phyloP scores from a whole-genome alignment of 495 filamentous ascomycete genomes.

The Penicillium turbatum region DNA sequence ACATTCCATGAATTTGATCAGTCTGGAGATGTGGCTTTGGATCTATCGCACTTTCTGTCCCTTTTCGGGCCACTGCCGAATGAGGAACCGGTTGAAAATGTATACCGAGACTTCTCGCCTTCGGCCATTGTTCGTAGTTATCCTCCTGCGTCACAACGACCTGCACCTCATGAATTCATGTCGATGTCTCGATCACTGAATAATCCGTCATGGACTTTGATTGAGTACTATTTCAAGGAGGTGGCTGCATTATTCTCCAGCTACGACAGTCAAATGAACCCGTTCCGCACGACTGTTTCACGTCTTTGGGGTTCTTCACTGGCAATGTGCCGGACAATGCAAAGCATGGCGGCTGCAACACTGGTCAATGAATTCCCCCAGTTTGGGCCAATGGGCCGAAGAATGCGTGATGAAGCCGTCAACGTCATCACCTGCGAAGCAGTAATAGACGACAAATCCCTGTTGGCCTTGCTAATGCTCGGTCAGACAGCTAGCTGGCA shows the following conservation, averaged over 20 bases:
- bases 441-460: constrained; percentile 43
- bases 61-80: constrained; percentile 22
- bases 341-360: constrained; percentile 59
- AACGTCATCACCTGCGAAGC: constrained; percentile 45
- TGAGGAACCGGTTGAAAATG: constrained; percentile 18
- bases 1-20: constrained; percentile 26
- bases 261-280: constrained; percentile 56
- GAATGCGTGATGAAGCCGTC: constrained; percentile 50
- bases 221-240: constrained; percentile 59
- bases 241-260: constrained; percentile 55
- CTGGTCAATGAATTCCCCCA: constrained; percentile 54
- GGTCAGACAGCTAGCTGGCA: constrained; percentile 57
- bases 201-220: constrained; percentile 50
- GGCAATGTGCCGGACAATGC: constrained; percentile 56
- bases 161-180: constrained; percentile 25
- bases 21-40: constrained; percentile 19
- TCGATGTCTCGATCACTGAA: constrained; percentile 39
- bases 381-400: constrained; percentile 46
- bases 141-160: constrained; percentile 22
- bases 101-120: constrained; percentile 34
- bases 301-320: constrained; percentile 53
- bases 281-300: constrained; percentile 52
- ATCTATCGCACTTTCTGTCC: constrained; percentile 34
- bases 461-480: constrained; percentile 51
- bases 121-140: constrained; percentile 40